Base-by-base conservation (phyloP, 2,329 filamentous ascomycete species). In the Sphaerulina musiva region DNA sequence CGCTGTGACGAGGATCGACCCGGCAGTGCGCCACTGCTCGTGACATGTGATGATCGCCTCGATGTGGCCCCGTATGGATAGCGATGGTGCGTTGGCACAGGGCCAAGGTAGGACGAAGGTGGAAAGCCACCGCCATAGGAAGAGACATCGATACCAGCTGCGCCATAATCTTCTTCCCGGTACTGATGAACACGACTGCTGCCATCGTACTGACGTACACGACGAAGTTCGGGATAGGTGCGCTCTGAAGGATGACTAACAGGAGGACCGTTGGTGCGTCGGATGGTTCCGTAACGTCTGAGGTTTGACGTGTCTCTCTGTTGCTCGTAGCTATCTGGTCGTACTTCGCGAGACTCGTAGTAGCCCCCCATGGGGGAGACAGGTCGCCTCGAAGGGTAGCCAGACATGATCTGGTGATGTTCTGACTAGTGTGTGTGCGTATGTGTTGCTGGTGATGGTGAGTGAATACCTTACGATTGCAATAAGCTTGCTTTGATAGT, bases 301-400 rank as follows among this genome's bases (percentile, higher is more conserved):
- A 49, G 29, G 5, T 42, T 49, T n/a, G 23, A n/a, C 17, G 10
- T n/a, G 26, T 49, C 39, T 42, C 36, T 39, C 39, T 42, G 23
- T n/a, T 39, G 47, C 23, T 49, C 39, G 14, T 31, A 43, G 34
- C 20, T 29, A 10, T 29, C 39, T 29, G 47, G 47, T 12, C 47
- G 36, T 2, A 49, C 38, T 40, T 49, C 47, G 26, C 47, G 47
- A 1, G 20, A 9, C n/a, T 49, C 39, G 47, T 49, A 49, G 47
- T 49, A 49, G 11, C 47, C 47, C 36, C 47, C 47, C 47, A 49
- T 14, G 7, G 47, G 47, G 39, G 36, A 41, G 39, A 42, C 38
- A 17, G 47, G 47, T 10, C 47, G 47, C 40, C 47, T 36, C 26
- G 47, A 43, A 17, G 47, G 47, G 17, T 49, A 42, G 29, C 47